Evolutionary conservation across 2,329 filamentous ascomycete genomes (phyloP).

Genomic region (Aphanocladium album): DNA sequence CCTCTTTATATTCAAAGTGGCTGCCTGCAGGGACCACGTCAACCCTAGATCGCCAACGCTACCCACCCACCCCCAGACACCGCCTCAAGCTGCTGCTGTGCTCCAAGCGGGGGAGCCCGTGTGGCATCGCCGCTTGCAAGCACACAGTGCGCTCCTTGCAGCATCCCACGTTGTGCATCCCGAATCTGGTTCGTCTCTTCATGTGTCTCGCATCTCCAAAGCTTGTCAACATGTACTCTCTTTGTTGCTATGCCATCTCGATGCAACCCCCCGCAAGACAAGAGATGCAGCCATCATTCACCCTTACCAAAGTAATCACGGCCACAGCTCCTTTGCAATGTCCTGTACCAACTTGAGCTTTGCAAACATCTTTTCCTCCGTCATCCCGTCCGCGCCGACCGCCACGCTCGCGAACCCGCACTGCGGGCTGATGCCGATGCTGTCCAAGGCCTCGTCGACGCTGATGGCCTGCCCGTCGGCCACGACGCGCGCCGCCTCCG

Average conservation of each 20-base stretch:
- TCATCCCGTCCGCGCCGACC: constrained; percentile 59
- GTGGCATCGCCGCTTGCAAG: constrained; percentile 4
- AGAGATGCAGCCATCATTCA: neutral
- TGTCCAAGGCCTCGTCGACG: constrained; percentile 58
- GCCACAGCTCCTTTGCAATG: constrained; percentile 63
- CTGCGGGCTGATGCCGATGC: constrained; percentile 64
- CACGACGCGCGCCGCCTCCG: constrained; percentile 59
- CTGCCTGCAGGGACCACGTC: constrained; percentile 1
- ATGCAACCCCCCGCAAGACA: neutral
- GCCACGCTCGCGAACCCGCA: constrained; percentile 67
- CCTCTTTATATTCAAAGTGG: neutral
- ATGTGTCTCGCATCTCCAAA: neutral
- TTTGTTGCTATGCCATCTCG: too few species aligned
- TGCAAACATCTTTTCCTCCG: constrained; percentile 62
- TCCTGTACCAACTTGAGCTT: constrained; percentile 65
- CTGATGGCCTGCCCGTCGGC: constrained; percentile 58
- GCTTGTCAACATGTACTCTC: too few species aligned
- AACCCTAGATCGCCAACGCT: neutral
- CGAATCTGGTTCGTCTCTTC: neutral
- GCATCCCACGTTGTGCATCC: neutral
- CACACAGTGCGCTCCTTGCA: neutral
- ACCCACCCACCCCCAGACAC: neutral
- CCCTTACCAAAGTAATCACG: constrained; percentile 5
- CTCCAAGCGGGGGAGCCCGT: neutral
- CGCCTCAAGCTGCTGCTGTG: neutral